Percentiles rank a stretch among this genome's conserved stretches.
Evolutionary conservation across 1,284 basidiomycete genomes (phyloP).

Genomic region (Papiliotrema fonsecae): DNA sequence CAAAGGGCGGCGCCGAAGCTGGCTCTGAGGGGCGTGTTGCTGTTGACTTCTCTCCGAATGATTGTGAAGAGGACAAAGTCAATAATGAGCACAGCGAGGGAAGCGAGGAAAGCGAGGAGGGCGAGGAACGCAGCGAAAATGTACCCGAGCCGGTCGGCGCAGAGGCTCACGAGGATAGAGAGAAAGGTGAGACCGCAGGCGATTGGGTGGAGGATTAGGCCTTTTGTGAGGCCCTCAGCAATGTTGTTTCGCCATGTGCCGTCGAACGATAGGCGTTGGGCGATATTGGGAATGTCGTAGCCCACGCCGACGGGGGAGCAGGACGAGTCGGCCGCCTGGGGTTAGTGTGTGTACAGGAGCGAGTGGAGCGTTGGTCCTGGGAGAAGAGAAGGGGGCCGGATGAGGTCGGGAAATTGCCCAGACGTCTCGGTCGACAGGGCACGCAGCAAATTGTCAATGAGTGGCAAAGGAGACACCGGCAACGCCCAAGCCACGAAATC

Average conservation of each 20-base stretch:
- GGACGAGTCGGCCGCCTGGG: neutral
- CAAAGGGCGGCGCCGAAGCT: constrained; percentile 35
- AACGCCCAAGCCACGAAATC: no score
- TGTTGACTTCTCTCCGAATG: constrained; percentile 28
- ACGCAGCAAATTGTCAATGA: no score
- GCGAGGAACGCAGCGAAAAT: constrained; percentile 37
- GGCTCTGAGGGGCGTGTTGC: constrained; percentile 14
- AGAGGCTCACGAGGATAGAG: constrained; percentile 37
- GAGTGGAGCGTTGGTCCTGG: no score
- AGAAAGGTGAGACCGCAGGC: constrained; percentile 37
- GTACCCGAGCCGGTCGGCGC: constrained; percentile 39
- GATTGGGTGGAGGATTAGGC: constrained; percentile 42
- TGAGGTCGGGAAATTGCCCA: no score
- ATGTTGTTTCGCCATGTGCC: constrained; percentile 14
- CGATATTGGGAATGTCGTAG: constrained; percentile 23
- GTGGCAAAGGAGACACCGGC: no score
- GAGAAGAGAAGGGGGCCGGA: no score
- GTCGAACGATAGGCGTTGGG: constrained; percentile 13
- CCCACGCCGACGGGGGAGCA: constrained; percentile 26
- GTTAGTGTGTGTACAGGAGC: no score
- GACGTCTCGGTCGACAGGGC: no score
- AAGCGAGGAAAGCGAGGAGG: constrained; percentile 37
- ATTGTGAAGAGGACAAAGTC: constrained; percentile 38
- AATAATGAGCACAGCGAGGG: constrained; percentile 41
- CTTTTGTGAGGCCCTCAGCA: constrained; percentile 29